Percentiles rank a stretch among this genome's conserved stretches.
Evolutionary conservation across 73 alveolate genomes (phyloP).

Genomic region (Blepharisma japonicum): DNA sequence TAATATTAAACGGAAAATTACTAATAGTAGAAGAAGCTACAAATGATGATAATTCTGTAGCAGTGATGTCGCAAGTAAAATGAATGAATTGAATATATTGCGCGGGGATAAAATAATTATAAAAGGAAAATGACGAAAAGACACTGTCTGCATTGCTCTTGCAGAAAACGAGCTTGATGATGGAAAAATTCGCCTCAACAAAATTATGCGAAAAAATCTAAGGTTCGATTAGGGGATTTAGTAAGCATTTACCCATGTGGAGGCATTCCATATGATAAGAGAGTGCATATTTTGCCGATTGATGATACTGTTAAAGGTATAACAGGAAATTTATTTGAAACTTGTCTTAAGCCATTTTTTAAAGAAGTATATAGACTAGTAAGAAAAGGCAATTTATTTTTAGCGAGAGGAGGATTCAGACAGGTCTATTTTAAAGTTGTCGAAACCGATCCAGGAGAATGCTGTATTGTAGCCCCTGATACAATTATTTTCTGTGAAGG

Average conservation of each 20-base stretch:
- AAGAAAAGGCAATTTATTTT: conserved; percentile 94
- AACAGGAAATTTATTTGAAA: conserved; percentile 91
- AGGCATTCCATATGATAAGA: conserved; percentile 91
- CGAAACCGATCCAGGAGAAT: conserved; percentile 97
- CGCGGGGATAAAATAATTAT: conserved; percentile 85
- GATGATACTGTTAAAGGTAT: conserved; percentile 98
- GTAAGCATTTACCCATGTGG: conserved; percentile 74
- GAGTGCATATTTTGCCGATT: conserved; percentile 94
- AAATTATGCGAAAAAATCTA: conserved; percentile 94
- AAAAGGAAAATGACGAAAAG: conserved; percentile 95
- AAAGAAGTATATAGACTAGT: conserved; percentile 98
- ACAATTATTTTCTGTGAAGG: conserved; percentile 97
- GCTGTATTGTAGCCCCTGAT: conserved; percentile 95
- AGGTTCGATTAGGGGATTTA: conserved; percentile 84
- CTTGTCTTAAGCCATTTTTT: conserved; percentile 95
- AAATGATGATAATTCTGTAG: conserved; percentile 70
- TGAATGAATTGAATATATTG: conserved; percentile 80
- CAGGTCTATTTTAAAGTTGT: conserved; percentile 97
- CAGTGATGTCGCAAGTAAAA: conserved; percentile 76
- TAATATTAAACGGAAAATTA: too few species aligned
- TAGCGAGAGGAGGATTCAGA: conserved; percentile 96
- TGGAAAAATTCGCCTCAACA: conserved; percentile 91
- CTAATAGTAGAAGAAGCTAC: conserved; percentile 67
- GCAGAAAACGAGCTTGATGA: conserved; percentile 88
- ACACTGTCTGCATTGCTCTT: conserved; percentile 94